Evolutionary conservation across 148 eudicot species (phyloP).

Genomic region (Limonium bicolor): DNA sequence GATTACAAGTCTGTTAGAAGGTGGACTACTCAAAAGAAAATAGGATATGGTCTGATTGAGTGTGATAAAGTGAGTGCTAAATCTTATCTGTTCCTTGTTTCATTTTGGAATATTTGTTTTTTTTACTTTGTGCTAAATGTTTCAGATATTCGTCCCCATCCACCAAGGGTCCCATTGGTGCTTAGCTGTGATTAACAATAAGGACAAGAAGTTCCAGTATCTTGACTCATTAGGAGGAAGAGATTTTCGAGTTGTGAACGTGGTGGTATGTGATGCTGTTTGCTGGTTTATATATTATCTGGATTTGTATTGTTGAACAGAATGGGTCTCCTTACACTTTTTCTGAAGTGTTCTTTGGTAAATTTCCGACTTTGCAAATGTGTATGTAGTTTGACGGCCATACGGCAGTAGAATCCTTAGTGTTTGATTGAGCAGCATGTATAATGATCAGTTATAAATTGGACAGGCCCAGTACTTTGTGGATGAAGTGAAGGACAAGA

Average conservation of each 20-base stretch:
- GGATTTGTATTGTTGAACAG: no score
- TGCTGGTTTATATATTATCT: no score
- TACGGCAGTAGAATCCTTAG: no score
- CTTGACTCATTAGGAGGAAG: conserved; percentile 68
- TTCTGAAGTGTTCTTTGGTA: no score
- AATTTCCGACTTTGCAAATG: no score
- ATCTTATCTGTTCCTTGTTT: background rate
- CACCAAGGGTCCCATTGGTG: conserved; percentile 86
- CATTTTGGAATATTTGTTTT: background rate
- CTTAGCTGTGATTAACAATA: conserved; percentile 82
- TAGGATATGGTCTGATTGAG: conserved; percentile 69
- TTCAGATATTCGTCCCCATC: conserved; percentile 86
- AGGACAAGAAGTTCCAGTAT: conserved; percentile 81
- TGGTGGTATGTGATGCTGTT: conserved; percentile 40
- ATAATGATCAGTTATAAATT: no score
- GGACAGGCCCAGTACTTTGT: conserved; percentile 63
- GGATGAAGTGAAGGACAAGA: conserved; percentile 92
- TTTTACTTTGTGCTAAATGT: background rate
- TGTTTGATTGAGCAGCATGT: no score
- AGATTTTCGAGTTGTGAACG: conserved; percentile 40
- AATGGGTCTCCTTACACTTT: no score
- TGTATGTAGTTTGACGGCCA: no score
- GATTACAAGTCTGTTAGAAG: conserved; percentile 73
- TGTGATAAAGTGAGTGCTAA: conserved; percentile 58
- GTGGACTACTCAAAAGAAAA: conserved; percentile 74